Conservation (phyloP, 495 filamentous ascomycete species). For the Penicillium coffeae region DNA sequence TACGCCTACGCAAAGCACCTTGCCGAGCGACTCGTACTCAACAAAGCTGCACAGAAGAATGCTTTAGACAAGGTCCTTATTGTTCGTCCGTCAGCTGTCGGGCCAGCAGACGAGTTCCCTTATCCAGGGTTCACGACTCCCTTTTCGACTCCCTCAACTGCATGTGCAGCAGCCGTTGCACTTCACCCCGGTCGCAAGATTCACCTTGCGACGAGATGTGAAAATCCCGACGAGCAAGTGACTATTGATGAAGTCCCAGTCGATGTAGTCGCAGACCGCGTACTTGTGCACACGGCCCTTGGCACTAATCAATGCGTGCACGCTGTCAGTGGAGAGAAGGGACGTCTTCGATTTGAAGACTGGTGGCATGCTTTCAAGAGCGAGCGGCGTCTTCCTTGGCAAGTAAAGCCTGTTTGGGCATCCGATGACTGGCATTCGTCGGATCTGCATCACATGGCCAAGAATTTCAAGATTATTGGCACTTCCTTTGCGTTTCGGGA, state of each 20-base stretch:
- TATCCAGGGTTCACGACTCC: slow-evolving; percentile 20
- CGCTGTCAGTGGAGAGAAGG: slow-evolving; percentile 25
- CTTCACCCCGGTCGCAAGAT: slow-evolving; percentile 23
- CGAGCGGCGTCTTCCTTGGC: slow-evolving; percentile 24
- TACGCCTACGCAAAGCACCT: slow-evolving; percentile 26
- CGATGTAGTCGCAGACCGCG: slow-evolving; percentile 29
- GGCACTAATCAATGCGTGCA: slow-evolving; percentile 24
- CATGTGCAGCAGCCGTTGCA: slow-evolving; percentile 22
- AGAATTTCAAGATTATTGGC: slow-evolving; percentile 26
- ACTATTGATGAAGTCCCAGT: slow-evolving; percentile 33
- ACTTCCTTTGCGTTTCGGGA: slow-evolving; percentile 28
- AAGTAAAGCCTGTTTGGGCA: slow-evolving; percentile 17
- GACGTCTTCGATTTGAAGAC: slow-evolving; percentile 13
- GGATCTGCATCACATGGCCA: slow-evolving; percentile 21
- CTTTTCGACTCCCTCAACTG: slow-evolving; percentile 16
- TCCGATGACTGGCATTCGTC: slow-evolving; percentile 26
- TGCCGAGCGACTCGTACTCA: slow-evolving; percentile 15
- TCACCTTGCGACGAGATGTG: slow-evolving; percentile 7
- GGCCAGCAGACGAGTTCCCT: slow-evolving; percentile 20
- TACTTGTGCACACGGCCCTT: slow-evolving; percentile 21
- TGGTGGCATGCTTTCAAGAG: slow-evolving; percentile 26
- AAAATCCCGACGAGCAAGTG: slow-evolving; percentile 21
- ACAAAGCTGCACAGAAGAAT: slow-evolving; percentile 16
- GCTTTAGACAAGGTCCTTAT: slow-evolving; percentile 22
- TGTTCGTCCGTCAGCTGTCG: slow-evolving; percentile 23